Base-by-base conservation (phyloP, 2,329 filamentous ascomycete genomes). In the Penicillium olsonii region DNA sequence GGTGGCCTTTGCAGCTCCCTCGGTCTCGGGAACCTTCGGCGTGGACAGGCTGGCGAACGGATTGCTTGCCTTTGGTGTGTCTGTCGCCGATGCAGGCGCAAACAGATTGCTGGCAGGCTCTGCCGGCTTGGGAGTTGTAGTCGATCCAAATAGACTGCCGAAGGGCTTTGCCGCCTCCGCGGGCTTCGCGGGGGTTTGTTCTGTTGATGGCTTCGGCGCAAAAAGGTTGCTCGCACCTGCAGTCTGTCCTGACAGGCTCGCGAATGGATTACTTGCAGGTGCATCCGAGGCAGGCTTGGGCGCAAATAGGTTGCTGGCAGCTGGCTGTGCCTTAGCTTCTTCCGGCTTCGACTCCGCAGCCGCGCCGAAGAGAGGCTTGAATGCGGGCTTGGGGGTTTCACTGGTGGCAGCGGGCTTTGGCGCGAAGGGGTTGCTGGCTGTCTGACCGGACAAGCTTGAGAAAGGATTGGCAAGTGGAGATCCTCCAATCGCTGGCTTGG, bases 21-120 rank as follows among this genome's bases (percentile, higher is more conserved):
- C 46, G 14, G 15, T 39, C 6, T 20, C 47, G 15, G 35, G 45
- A 22, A 40, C 42, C 27, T 49, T 49, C 4, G 42, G 41, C 1
- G 46, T 34, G 17, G 46, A 45, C 15, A 40, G 19, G 37, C 50
- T 69, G 24, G 61, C 59, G 45, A 74, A 74, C 14, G 71, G 71
- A 50, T 74, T 73, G 42, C 55, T 67, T 2, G 58, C 15, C 15
- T 54, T 45, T 12, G 64, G 45, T 12, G 50, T 48, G 18, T 60
- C 27, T 19, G 54, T 54, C 34, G 50, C 43, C 58, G 59, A 31
- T 52, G 59, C 24, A 60, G 44, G 39, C 41, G 55, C 46, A 62
- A 51, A 38, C 49, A 55, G 18, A 63, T 59, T 46, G 62, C 64
- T 37, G 63, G 64, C 42, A 71, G 71, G 45, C 64, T 69, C 47